phyloP scores from a whole-genome alignment of 768 basidiomycete genomes.

The Russula lepida region DNA sequence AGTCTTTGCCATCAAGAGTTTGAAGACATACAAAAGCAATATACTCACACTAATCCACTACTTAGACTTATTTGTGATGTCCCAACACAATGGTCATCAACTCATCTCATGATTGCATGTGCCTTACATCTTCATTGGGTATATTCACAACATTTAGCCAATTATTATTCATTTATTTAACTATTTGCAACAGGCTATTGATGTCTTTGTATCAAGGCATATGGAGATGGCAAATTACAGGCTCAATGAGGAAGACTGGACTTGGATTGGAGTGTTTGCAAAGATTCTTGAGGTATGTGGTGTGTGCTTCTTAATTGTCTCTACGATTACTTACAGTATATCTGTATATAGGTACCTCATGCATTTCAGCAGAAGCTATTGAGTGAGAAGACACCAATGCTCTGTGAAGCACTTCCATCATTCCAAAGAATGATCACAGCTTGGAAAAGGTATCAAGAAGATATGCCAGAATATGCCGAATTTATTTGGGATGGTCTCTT shows the following conservation, averaged over 20 bases:
- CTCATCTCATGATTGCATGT: constrained; percentile 21
- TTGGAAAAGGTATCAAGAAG: background rate
- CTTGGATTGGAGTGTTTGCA: background rate
- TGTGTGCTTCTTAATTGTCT: no score
- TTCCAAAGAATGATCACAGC: background rate
- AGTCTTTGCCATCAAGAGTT: background rate
- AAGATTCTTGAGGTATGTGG: background rate
- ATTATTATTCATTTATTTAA: background rate
- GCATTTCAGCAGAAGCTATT: constrained; percentile 3
- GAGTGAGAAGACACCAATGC: background rate
- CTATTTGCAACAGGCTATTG: background rate
- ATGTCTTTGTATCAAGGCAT: background rate
- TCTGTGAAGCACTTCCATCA: background rate
- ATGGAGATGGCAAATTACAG: background rate
- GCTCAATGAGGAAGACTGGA: no score
- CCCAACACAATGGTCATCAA: constrained; percentile 25
- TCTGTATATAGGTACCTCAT: background rate
- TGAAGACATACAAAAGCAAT: background rate
- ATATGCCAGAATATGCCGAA: background rate
- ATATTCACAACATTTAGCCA: background rate
- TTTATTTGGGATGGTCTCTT: background rate
- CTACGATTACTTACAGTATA: no score
- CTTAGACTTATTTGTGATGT: constrained; percentile 23
- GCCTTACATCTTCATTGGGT: constrained; percentile 18
- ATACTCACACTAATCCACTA: no score